Conservation (phyloP, 2,329 filamentous ascomycete species). For the Neurospora crassa region DNA sequence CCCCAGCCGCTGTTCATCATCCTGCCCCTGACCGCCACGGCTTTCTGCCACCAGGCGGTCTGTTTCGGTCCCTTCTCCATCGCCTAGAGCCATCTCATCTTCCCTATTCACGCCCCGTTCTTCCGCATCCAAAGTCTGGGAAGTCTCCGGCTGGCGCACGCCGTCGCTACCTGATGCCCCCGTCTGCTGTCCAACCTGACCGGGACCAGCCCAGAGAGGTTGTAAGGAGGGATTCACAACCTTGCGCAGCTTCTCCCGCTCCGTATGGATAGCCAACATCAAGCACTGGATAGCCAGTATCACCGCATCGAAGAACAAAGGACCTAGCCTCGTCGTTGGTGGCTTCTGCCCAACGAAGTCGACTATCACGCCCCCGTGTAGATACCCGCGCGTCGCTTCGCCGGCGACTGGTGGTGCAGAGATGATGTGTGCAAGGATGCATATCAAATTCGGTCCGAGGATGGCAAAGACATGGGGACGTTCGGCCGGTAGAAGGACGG, state of each 20-base stretch:
- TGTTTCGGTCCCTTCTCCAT: constrained; percentile 37
- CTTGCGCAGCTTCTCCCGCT: constrained; percentile 47
- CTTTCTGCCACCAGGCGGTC: constrained; percentile 25
- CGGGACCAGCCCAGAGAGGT: constrained; percentile 1
- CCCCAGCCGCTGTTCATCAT: constrained; percentile 12
- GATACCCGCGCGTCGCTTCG: constrained; percentile 53
- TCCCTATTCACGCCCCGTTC: constrained; percentile 41
- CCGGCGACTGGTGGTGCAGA: constrained; percentile 45
- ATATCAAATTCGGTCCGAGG: constrained; percentile 48
- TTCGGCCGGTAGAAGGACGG: constrained; percentile 45
- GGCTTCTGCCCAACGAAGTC: constrained; percentile 60
- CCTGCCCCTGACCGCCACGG: constrained; percentile 20
- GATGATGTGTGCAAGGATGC: constrained; percentile 50
- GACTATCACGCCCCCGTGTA: constrained; percentile 57
- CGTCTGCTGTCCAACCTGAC: constrained; percentile 5
- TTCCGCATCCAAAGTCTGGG: constrained; percentile 46
- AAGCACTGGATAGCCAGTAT: constrained; percentile 50
- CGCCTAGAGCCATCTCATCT: constrained; percentile 26
- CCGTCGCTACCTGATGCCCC: constrained; percentile 6
- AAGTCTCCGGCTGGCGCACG: constrained; percentile 10
- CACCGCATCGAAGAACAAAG: constrained; percentile 46
- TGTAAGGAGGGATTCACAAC: constrained; percentile 25
- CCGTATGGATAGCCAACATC: constrained; percentile 54
- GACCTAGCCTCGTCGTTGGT: constrained; percentile 44
- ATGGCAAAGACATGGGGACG: constrained; percentile 49